Conservation (phyloP, 2,329 filamentous ascomycete genomes). For the Phoma herbarum region DNA sequence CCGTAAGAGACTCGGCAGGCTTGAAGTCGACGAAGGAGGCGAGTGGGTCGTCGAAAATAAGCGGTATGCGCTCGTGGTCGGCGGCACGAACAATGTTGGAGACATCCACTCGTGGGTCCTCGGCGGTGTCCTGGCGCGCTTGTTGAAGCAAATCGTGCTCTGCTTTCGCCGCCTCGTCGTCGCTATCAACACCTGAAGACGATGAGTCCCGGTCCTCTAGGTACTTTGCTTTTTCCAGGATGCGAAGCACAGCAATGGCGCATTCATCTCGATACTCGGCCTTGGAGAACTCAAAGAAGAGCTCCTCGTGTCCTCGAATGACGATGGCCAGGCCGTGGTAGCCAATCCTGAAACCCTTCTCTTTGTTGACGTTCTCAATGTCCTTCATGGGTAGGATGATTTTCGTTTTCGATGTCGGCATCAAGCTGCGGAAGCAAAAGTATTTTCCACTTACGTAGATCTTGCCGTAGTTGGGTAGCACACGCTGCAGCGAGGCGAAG, state of each 20-base stretch:
- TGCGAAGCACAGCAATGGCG: conserved; percentile 78
- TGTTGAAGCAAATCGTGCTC: conserved; percentile 84
- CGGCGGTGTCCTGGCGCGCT: conserved; percentile 64
- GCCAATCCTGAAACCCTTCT: conserved; percentile 91
- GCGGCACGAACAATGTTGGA: conserved; percentile 43
- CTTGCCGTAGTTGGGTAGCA: conserved; percentile 93
- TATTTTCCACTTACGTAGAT: conserved; percentile 89
- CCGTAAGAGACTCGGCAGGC: conserved; percentile 76
- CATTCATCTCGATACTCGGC: conserved; percentile 87
- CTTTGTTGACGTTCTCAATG: conserved; percentile 91
- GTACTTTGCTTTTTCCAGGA: conserved; percentile 75
- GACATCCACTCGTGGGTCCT: conserved; percentile 29
- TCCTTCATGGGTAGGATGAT: conserved; percentile 89
- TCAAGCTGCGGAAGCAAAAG: conserved; percentile 91
- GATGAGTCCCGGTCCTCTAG: conserved; percentile 75
- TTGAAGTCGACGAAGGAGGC: conserved; percentile 93
- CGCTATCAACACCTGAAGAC: conserved; percentile 72
- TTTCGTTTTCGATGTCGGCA: conserved; percentile 90
- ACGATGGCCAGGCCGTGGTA: conserved; percentile 93
- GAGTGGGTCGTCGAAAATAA: conserved; percentile 87
- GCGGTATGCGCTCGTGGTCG: conserved; percentile 70
- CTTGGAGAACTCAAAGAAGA: conserved; percentile 92
- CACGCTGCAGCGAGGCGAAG: conserved; percentile 89
- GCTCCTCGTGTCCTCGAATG: conserved; percentile 90
- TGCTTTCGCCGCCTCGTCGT: conserved; percentile 76